Evolutionary conservation across 768 basidiomycete genomes (phyloP), one percentile per base, ranked within the genome.

Genomic region (Pulveroboletus sp.): DNA sequence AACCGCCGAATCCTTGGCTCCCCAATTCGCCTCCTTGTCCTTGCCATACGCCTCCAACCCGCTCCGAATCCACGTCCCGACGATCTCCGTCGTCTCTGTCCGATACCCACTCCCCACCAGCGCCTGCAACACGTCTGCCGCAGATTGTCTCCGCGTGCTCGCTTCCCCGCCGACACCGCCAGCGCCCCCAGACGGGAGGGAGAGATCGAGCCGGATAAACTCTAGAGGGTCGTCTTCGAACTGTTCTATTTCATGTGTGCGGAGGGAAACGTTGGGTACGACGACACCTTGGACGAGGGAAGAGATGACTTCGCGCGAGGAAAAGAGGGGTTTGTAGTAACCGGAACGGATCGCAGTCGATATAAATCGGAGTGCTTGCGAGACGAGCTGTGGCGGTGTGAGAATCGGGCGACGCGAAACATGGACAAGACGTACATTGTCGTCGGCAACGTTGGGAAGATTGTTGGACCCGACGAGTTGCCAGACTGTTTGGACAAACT

Each of bases 201-300:
- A 77, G 23, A 95, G 74, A 60, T 95, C 93, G 35, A 90, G 77
- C 19, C 92, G 85, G 57, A 97, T 90, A 64, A 87, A 98, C 63
- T 98, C 95, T 33, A 95, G 79, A 1, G 97, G 94, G 56, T 97
- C 94, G 52, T 98, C 97, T 68, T 97, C 94, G 60, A 99, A 98
- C 66, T 93, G 85, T 60, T 99, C 97, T 42, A 90, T 78, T 47
- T 97, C 94, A 56, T 92, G 88, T 33, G 88, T 85, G 52, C 94
- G 80, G 13, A 98, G 75, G 13, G 80, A 74, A 50, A 97, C 90
- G 59, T 97, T 97, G n/a, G 95, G 94, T 23, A 98, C 77, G 21
- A 97, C 87, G 49, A 98, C 91, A 44, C 90, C 87, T 66, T 93
- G 84, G 6, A 92, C 82, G 47, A 99, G 82, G 3, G 82, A 80